Evolutionary conservation across 2,329 filamentous ascomycete species (phyloP).

Genomic region (Alternaria solani): DNA sequence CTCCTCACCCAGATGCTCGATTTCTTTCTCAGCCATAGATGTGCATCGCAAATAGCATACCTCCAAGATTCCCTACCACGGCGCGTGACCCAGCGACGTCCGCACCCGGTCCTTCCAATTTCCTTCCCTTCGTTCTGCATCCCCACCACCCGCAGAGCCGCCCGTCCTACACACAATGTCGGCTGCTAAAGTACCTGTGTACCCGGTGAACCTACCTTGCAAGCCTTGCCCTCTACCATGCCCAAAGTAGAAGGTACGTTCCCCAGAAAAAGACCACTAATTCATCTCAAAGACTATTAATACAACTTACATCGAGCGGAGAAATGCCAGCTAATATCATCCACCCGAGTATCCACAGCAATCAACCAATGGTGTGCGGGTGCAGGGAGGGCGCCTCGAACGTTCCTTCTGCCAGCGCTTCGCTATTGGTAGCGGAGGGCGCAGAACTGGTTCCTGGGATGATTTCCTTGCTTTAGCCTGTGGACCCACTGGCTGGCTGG

Average conservation of each 20-base stretch:
- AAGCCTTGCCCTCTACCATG: background rate
- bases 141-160: constrained; percentile 40
- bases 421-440: constrained; percentile 2
- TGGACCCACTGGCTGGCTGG: background rate
- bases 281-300: constrained; percentile 3
- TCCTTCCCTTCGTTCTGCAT: background rate
- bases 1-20: background rate
- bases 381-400: background rate
- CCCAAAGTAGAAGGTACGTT: constrained; percentile 4
- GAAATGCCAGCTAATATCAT: constrained; percentile 25
- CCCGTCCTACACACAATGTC: constrained; percentile 28
- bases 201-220: background rate
- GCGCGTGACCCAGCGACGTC: background rate
- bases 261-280: background rate
- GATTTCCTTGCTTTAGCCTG: background rate
- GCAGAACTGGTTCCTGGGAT: background rate
- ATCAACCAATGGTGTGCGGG: too few species aligned
- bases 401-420: background rate
- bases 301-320: background rate
- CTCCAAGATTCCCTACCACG: background rate
- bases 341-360: background rate
- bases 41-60: background rate
- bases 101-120: constrained; percentile 4
- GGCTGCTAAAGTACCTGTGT: constrained; percentile 4
- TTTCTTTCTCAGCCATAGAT: background rate